Percentiles rank a stretch among this genome's conserved stretches.
Evolutionary conservation across 352 stramenopile genomes (phyloP).

Genomic region (Globisporangium splendens): DNA sequence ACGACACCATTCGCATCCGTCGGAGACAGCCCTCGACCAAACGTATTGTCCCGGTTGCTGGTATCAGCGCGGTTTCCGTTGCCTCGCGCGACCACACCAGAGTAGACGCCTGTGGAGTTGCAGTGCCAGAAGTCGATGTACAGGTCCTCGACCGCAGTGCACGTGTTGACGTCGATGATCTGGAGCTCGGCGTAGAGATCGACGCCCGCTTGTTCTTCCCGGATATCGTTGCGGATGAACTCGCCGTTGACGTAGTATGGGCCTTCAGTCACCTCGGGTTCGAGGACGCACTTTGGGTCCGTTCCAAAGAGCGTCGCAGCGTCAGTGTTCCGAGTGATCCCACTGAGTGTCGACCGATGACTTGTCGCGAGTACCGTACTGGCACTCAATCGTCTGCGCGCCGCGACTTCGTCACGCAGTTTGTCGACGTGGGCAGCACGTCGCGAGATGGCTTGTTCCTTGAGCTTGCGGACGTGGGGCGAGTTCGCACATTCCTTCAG

Average conservation of each 20-base stretch:
- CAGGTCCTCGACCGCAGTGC: too few species aligned
- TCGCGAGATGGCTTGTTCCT: neutral
- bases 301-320: slow-evolving; percentile 7
- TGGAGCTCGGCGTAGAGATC: too few species aligned
- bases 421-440: neutral
- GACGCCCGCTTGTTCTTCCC: too few species aligned
- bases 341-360: too few species aligned
- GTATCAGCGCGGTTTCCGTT: slow-evolving; percentile 3
- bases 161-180: too few species aligned
- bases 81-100: slow-evolving; percentile 2
- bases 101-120: neutral
- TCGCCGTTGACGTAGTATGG: too few species aligned
- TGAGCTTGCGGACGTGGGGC: slow-evolving; percentile 1
- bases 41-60: slow-evolving; percentile 1
- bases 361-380: too few species aligned
- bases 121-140: slow-evolving; percentile 13
- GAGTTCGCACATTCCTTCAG: slow-evolving; percentile 5
- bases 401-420: slow-evolving; percentile 1
- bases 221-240: too few species aligned
- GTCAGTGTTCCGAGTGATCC: neutral
- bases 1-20: too few species aligned
- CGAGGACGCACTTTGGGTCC: too few species aligned
- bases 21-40: slow-evolving; percentile 4
- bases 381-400: neutral
- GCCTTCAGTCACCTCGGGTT: too few species aligned